Percentiles rank a stretch among this genome's conserved stretches.
Conservation (phyloP, 2,329 filamentous ascomycete genomes). For the Claviceps sp. region DNA sequence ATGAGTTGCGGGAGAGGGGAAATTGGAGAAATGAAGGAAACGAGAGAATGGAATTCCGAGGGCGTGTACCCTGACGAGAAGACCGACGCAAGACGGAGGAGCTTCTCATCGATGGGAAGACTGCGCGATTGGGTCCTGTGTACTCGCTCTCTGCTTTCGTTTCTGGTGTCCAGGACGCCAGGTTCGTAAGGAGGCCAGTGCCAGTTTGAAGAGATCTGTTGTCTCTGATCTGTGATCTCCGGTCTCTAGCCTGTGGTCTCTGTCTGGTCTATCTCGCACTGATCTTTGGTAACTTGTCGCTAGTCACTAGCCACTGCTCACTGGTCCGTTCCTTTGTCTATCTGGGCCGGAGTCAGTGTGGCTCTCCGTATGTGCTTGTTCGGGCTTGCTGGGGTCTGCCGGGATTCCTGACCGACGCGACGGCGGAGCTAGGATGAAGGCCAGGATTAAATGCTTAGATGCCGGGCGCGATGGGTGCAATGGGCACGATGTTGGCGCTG, state of each 20-base stretch:
- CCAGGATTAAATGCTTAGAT: too few species aligned
- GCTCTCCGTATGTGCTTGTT: background rate
- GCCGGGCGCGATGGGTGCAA: too few species aligned
- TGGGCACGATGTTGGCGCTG: background rate
- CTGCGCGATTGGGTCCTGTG: background rate
- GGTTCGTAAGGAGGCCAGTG: background rate
- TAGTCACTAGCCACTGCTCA: too few species aligned
- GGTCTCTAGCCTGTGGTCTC: too few species aligned
- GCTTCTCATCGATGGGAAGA: too few species aligned
- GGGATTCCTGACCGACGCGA: background rate
- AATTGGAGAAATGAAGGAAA: background rate
- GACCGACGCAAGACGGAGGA: background rate
- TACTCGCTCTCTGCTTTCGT: background rate
- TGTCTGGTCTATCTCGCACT: too few species aligned
- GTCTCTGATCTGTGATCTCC: too few species aligned
- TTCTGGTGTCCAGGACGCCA: background rate
- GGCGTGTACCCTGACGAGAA: background rate
- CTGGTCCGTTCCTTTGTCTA: too few species aligned
- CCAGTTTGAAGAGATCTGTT: background rate
- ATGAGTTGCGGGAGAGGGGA: background rate
- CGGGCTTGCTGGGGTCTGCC: background rate
- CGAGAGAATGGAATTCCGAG: conserved; percentile 1
- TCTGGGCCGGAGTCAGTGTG: background rate
- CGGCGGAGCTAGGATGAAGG: background rate
- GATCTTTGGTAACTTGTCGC: too few species aligned